These are phyloP conservation scores for Calonectria pteridis DNA, from an alignment of 2,329 filamentous ascomycete genomes.

Conservation along the genomic window DNA sequence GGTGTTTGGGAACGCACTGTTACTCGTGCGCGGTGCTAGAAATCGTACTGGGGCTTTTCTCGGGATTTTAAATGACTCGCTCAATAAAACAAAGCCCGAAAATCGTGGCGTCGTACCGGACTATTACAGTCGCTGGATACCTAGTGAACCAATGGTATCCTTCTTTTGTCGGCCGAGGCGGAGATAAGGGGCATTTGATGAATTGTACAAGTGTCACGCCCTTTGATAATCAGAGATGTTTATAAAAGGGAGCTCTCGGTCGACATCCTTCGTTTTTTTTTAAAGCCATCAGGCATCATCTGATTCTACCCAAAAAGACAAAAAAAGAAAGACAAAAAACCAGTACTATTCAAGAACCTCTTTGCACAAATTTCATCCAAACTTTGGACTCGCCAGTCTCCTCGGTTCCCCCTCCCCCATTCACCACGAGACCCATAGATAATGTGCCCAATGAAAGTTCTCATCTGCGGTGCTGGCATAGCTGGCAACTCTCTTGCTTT, in stretches of 20 bases:
- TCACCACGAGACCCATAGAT: not conserved
- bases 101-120: not conserved
- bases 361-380: not conserved
- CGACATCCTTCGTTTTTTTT: not conserved
- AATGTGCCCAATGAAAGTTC: slow-evolving; percentile 46
- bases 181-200: not conserved
- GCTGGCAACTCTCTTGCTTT: slow-evolving; percentile 47
- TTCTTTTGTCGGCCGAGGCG: not conserved
- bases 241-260: not conserved
- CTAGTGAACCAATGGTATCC: not conserved
- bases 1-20: not conserved
- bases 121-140: not conserved
- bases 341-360: not conserved
- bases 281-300: not conserved
- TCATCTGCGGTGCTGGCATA: slow-evolving; percentile 50
- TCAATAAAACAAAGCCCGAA: not conserved
- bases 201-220: not conserved
- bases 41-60: not conserved
- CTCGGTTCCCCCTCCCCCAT: not conserved
- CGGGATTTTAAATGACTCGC: not conserved
- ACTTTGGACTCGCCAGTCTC: not conserved
- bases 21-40: not conserved
- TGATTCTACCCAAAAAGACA: not conserved
- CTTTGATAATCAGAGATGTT: not conserved
- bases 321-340: too few relatives aligned